Base-by-base conservation (phyloP, 805 yeast genomes). In the Starmerella apicola region DNA sequence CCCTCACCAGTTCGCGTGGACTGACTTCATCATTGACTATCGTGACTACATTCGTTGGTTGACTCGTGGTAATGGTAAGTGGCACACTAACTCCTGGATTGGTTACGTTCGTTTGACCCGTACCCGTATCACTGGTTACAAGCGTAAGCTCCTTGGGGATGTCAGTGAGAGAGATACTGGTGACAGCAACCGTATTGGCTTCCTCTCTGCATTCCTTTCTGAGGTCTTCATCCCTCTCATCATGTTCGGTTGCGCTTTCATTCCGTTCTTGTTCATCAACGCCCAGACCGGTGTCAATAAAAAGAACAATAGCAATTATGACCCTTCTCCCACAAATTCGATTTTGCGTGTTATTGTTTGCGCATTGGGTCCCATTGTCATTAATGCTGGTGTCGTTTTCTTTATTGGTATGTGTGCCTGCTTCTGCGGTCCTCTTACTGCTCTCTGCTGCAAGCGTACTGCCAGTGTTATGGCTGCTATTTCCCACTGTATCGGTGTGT, bases 1-100 rank as follows among this genome's bases (percentile, higher is more conserved):
- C 66, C 98, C 98, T 35, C 96, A 88, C 66, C 97, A 91, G 68
- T 91, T 86, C 63, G 76, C 95, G 37, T 80, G 93, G 86, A 81
- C 78, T 59, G 96, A 86, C 64, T 88, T 81, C 74, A 84, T 88
- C 65, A 76, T 88, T 60, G 98, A 91, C 63, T 91, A 91, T 73
- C 76, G 95, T 62, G 94, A 84, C 58, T 91, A 74, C 65, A 78
- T 86, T 56, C 67, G 79, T 43, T 86, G 96, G 96, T 57, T 88
- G 36, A 74, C 78, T 3, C 67, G 85, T 45, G 95, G 95, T 8
- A 83, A 84, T 55, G 62, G 75, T 16, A 67, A 66, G 48, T 72
- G 72, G 67, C 77, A 74, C 50, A 59, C 62, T 37, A 73, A 77
- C 53, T 82, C 95, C 0, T 86, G 97, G 97, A 70, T 78, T 39